Percentiles rank a stretch among this genome's conserved stretches.
These are phyloP conservation scores for Hymenotorrendiella dingleyae DNA, from an alignment of 2,329 filamentous ascomycete species.

Conservation along the genomic window DNA sequence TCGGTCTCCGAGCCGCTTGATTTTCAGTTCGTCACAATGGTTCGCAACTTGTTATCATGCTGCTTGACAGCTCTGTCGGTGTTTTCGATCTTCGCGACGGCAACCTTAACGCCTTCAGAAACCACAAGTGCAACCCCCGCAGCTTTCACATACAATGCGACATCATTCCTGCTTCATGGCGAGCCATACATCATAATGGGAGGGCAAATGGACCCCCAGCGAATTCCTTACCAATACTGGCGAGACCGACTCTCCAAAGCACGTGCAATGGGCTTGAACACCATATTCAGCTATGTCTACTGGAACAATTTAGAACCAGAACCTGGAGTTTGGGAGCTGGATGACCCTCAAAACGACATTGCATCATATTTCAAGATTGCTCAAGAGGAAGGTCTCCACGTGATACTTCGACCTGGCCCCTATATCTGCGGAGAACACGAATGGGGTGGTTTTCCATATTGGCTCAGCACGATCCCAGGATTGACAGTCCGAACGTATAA, in stretches of 20 bases:
- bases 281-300: constrained; percentile 45
- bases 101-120: too few species aligned
- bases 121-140: too few species aligned
- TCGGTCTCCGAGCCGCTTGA: too few species aligned
- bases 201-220: constrained; percentile 46
- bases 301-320: constrained; percentile 44
- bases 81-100: too few species aligned
- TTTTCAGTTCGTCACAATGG: too few species aligned
- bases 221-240: constrained; percentile 43
- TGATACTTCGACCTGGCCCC: constrained; percentile 42
- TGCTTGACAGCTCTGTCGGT: too few species aligned
- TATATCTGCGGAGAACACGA: constrained; percentile 44
- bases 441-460: constrained; percentile 38
- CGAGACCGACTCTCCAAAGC: constrained; percentile 39
- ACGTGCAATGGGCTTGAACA: constrained; percentile 43
- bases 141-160: constrained; percentile 36
- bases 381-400: constrained; percentile 41
- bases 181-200: constrained; percentile 39
- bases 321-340: constrained; percentile 35
- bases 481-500: constrained; percentile 37
- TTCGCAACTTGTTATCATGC: too few species aligned
- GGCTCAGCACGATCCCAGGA: constrained; percentile 37
- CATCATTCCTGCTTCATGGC: constrained; percentile 36
- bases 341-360: constrained; percentile 39
- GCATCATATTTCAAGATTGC: constrained; percentile 41